phyloP scores from a whole-genome alignment of 176 grass and related monocot species.

The Juncus inflexus region DNA sequence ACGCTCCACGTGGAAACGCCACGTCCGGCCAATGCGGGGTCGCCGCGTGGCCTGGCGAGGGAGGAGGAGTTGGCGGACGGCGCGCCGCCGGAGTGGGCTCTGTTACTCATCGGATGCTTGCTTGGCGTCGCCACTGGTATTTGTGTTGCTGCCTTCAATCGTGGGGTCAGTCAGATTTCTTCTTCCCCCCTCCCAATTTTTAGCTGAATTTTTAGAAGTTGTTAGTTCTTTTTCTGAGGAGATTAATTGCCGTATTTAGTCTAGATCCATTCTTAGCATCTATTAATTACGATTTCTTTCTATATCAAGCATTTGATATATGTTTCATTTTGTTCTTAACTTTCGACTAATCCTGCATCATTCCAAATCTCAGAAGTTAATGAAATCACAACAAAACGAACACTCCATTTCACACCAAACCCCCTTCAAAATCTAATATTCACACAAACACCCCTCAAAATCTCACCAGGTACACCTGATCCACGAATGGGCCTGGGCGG shows the following conservation, averaged over 20 bases:
- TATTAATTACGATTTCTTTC: no score
- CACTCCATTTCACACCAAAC: background rate
- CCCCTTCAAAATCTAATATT: background rate
- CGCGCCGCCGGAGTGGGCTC: conserved; percentile 94
- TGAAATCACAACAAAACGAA: background rate
- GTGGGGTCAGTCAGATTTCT: conserved; percentile 41
- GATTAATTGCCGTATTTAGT: no score
- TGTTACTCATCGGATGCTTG: conserved; percentile 91
- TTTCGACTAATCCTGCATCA: no score
- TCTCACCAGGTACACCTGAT: conserved; percentile 66
- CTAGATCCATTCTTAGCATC: no score
- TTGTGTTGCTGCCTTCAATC: conserved; percentile 88
- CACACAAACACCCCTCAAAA: background rate
- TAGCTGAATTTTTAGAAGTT: no score
- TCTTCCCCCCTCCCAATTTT: background rate
- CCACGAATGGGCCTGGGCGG: conserved; percentile 99
- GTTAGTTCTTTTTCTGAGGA: no score
- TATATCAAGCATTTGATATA: no score
- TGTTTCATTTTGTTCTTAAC: no score
- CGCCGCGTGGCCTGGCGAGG: conserved; percentile 47
- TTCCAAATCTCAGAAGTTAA: no score
- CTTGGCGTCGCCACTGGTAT: conserved; percentile 87
- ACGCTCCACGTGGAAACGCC: background rate
- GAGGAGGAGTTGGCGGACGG: conserved; percentile 68
- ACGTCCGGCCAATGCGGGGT: conserved; percentile 11